A percentile compares a stretch with the other conserved stretches of the same genome.
Evolutionary conservation across 108 stramenopile species (phyloP).

Genomic region (Aurantiochytrium sp.): DNA sequence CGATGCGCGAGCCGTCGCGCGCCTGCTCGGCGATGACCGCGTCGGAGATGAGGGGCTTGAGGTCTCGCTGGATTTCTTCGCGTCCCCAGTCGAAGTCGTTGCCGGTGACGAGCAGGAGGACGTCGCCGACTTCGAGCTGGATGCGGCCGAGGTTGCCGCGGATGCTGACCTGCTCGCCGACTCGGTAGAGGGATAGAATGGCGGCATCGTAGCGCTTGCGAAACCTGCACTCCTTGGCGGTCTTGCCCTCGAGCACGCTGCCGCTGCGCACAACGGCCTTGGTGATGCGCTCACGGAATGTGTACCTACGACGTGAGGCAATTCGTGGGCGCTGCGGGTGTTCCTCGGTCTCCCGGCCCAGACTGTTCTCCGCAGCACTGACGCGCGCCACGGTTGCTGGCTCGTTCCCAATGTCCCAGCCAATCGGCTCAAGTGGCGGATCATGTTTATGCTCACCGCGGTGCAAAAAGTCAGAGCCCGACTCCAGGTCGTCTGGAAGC

Average conservation of each 20-base stretch:
- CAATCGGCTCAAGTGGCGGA: not conserved
- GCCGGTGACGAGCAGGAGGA: not conserved
- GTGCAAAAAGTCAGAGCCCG: too few species aligned
- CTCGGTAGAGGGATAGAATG: constrained; percentile 6
- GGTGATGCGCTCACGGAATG: not conserved
- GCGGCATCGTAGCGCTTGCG: constrained; percentile 21
- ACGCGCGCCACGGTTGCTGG: not conserved
- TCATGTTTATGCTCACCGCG: too few species aligned
- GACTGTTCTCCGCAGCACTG: too few species aligned
- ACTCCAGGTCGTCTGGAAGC: too few species aligned
- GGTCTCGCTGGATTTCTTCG: not conserved
- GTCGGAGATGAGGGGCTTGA: not conserved
- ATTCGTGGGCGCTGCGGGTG: too few species aligned
- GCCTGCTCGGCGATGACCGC: not conserved
- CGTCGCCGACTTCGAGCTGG: not conserved
- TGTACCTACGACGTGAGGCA: not conserved
- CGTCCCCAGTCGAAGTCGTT: not conserved
- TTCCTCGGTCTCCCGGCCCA: too few species aligned
- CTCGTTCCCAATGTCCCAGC: not conserved
- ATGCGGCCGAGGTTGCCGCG: constrained; percentile 9
- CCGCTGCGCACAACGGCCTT: constrained; percentile 6
- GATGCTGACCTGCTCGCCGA: not conserved
- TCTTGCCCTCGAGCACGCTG: not conserved
- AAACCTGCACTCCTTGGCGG: constrained; percentile 24
- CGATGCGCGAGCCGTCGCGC: not conserved